Evolutionary conservation across 2,329 filamentous ascomycete genomes (phyloP).

Genomic region (Epichloe sibirici): DNA sequence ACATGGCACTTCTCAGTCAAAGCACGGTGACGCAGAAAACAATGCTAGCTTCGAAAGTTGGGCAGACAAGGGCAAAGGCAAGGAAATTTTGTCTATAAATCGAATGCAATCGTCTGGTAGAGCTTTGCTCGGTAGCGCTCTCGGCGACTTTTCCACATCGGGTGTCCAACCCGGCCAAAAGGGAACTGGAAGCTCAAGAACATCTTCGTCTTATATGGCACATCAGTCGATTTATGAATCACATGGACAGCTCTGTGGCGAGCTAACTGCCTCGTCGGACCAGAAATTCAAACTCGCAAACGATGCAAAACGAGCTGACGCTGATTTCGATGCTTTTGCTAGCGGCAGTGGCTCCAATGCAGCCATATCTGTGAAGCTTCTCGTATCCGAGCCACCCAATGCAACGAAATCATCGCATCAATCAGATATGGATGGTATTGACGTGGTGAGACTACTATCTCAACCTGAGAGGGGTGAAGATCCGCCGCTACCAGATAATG

Average conservation of each 20-base stretch:
- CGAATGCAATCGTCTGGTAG: slow-evolving; percentile 2
- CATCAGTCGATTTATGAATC: neutral
- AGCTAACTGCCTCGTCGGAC: neutral
- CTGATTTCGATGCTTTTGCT: neutral
- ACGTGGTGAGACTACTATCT: slow-evolving; percentile 26
- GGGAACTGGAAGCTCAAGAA: slow-evolving; percentile 2
- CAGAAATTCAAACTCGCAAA: neutral
- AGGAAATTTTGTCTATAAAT: slow-evolving; percentile 1
- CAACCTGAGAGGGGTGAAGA: slow-evolving; percentile 12
- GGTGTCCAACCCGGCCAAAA: slow-evolving; percentile 7
- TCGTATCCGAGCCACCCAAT: neutral
- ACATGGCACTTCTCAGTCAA: neutral
- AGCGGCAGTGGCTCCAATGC: neutral
- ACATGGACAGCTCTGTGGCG: neutral
- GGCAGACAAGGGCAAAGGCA: slow-evolving; percentile 7
- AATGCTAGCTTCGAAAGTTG: neutral
- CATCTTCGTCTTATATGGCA: neutral
- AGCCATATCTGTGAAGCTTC: no score
- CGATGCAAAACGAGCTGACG: neutral
- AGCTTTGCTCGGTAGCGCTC: neutral
- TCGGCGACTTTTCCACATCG: neutral
- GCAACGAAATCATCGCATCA: slow-evolving; percentile 10
- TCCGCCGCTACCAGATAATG: slow-evolving; percentile 10
- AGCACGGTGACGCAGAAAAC: neutral
- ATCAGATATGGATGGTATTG: slow-evolving; percentile 12